phyloP scores from a whole-genome alignment of 1,284 basidiomycete species.

The Trichosporon sp. region DNA sequence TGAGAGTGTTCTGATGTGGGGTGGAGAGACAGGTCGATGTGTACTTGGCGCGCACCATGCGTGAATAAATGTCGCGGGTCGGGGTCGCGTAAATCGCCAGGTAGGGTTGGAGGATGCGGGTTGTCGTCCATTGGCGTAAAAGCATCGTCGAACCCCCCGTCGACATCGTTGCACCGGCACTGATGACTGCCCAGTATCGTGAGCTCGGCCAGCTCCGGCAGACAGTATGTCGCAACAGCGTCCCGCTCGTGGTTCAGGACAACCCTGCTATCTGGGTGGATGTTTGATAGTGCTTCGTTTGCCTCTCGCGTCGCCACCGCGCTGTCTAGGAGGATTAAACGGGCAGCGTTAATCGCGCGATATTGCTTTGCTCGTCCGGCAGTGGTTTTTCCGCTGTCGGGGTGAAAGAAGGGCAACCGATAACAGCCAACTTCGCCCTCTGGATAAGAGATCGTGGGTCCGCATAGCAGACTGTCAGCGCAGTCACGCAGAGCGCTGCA shows the following conservation, averaged over 20 bases:
- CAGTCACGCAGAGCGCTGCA: background rate
- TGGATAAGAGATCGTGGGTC: background rate
- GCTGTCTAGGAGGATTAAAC: background rate
- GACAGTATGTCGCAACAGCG: background rate
- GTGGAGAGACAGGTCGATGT: conserved; percentile 2
- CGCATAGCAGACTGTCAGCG: background rate
- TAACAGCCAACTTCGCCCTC: background rate
- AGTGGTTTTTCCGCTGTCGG: background rate
- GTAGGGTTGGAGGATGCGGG: background rate
- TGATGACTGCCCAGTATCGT: background rate
- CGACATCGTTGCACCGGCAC: background rate
- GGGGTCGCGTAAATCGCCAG: background rate
- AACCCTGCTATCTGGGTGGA: background rate
- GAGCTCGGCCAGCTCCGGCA: conserved; percentile 3
- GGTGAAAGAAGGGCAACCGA: background rate
- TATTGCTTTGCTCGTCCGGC: background rate
- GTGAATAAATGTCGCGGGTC: background rate
- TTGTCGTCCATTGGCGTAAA: background rate
- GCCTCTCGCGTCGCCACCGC: background rate
- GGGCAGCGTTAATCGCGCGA: background rate
- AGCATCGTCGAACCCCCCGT: background rate
- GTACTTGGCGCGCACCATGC: background rate
- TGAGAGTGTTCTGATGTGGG: background rate
- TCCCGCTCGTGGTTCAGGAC: conserved; percentile 4
- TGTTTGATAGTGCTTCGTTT: background rate